phyloP scores from a whole-genome alignment of 2,329 filamentous ascomycete genomes.

The Aureobasidium sp. region DNA sequence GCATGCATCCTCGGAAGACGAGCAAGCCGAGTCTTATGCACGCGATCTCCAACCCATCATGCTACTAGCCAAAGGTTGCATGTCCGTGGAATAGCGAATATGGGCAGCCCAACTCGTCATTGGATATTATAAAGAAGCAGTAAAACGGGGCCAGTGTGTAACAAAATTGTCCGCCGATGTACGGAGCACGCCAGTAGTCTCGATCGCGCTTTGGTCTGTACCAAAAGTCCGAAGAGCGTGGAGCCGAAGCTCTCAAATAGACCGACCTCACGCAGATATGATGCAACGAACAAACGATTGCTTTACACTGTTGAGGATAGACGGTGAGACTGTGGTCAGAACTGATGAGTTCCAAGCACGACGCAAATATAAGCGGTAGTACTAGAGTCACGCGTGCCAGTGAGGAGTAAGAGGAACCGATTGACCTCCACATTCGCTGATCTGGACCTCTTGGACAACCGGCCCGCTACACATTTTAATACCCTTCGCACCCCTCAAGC shows the following conservation, averaged over 20 bases:
- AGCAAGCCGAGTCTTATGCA: not conserved
- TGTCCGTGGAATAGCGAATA: not conserved
- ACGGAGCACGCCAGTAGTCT: not conserved
- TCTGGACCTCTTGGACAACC: slow-evolving; percentile 5
- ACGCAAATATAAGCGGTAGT: not conserved
- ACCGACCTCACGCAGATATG: not conserved
- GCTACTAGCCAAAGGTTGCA: not conserved
- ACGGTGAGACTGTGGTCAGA: not conserved
- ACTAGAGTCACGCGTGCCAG: slow-evolving; percentile 1
- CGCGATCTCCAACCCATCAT: not conserved
- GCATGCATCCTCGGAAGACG: not conserved
- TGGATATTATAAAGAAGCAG: not conserved
- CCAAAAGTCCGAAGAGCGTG: slow-evolving; percentile 14
- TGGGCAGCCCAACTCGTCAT: not conserved
- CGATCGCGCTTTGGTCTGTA: not conserved
- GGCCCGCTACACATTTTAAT: slow-evolving; percentile 15
- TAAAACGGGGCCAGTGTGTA: not conserved
- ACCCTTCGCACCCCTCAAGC: not conserved
- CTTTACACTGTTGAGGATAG: not conserved
- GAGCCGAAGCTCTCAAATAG: slow-evolving; percentile 15
- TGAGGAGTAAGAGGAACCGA: not conserved
- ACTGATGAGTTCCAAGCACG: not conserved
- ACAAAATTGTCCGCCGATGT: slow-evolving; percentile 6
- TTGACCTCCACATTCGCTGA: slow-evolving; percentile 9
- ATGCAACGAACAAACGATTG: not conserved